Conservation (phyloP, 495 filamentous ascomycete genomes). For the Physcia stellaris region DNA sequence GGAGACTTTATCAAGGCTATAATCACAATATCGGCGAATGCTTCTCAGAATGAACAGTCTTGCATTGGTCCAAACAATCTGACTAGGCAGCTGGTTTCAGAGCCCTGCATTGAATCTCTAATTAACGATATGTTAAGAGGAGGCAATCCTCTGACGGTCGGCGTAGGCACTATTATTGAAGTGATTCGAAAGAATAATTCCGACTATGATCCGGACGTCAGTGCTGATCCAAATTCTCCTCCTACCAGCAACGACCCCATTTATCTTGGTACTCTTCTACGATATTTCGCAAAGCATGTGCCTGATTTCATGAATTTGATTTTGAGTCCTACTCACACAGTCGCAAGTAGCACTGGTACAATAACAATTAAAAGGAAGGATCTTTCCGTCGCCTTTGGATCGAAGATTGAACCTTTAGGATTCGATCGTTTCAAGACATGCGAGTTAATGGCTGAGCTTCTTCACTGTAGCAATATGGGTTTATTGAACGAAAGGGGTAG, state of each 20-base stretch:
- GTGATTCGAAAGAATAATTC: constrained; percentile 99
- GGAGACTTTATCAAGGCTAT: constrained; percentile 98
- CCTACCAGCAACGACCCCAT: constrained; percentile 87
- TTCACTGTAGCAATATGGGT: constrained; percentile 99
- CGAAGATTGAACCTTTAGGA: constrained; percentile 83
- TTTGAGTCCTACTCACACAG: constrained; percentile 46
- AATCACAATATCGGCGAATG: constrained; percentile 97
- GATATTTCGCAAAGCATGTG: constrained; percentile 81
- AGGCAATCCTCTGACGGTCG: constrained; percentile 89
- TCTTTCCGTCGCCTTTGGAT: constrained; percentile 75
- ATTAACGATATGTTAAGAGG: constrained; percentile 85
- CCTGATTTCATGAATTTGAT: constrained; percentile 92
- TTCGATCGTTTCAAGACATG: constrained; percentile 99
- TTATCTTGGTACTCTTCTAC: constrained; percentile 85
- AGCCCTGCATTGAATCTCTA: constrained; percentile 64
- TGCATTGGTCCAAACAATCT: constrained; percentile 97
- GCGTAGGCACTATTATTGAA: constrained; percentile 94
- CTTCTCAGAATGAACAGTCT: constrained; percentile 90
- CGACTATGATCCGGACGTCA: constrained; percentile 88
- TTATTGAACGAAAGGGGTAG: constrained; percentile 86
- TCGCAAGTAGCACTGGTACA: constrained; percentile 44
- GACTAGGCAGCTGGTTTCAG: constrained; percentile 89
- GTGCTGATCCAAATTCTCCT: constrained; percentile 57
- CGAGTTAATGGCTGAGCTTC: constrained; percentile 92
- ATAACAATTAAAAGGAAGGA: constrained; percentile 47